Evolutionary conservation across 2,329 filamentous ascomycete species (phyloP), one percentile per base, ranked within the genome.

Genomic region (Capronia epimyces): DNA sequence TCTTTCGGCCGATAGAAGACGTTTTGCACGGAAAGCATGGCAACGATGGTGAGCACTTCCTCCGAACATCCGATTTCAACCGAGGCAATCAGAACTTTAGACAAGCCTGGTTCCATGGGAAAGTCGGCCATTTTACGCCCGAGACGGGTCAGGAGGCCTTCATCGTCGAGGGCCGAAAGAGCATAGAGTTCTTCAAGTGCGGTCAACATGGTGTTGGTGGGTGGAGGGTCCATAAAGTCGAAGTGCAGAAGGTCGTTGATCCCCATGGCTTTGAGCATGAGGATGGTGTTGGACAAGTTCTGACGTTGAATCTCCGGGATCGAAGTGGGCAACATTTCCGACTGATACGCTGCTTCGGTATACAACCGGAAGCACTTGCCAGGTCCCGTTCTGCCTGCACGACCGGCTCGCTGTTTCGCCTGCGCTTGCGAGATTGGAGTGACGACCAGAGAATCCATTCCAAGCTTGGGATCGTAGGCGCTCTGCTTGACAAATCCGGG

Each of bases 261-360:
- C 2, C 94, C 93, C 89, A 98, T 97, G 0, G 93, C 93, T 67
- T 98, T 98, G 44, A 98, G 79, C 87, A 96, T 95, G 41, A 98
- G 78, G 67, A 98, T 97, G 0, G 91, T 96, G 60, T 87, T 84
- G 0, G 89, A 87, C 46, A 98, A 66, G 63, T 98, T 98, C 67
- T 96, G 89, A 1, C 93, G 80, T 66, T 98, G 93, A 45, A 98
- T 98, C 63, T 97, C 93, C 1, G 93, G 93, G 24, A 97, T 94
- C 0, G 89, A 90, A 0, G 90, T 96, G 0, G 93, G 91, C 52
- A 97, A 72, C 90, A 98, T 96, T 69, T 98, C 94, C 0, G 87
- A 90, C 65, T 97, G 89, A 66, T 89, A 98, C 0, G 93, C 93
- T 2, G 88, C 83, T 71, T 98, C 93, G 0, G 93, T 98, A 63